Conservation (phyloP, 768 basidiomycete genomes). For the Phaffia tasmanica region DNA sequence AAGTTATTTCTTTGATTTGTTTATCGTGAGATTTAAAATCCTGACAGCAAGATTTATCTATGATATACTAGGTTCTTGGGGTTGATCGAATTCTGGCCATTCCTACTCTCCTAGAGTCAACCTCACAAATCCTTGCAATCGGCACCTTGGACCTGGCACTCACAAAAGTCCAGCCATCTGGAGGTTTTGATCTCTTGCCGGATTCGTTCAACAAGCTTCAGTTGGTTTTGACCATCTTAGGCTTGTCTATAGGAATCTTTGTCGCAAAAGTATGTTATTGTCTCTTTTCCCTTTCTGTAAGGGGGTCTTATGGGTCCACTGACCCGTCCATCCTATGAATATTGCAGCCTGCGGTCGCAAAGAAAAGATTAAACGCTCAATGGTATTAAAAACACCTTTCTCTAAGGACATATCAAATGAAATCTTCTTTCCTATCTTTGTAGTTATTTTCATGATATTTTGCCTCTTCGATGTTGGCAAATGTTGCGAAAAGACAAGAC, state of each 20-base stretch:
- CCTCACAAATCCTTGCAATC: conserved; percentile 71
- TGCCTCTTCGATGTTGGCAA: too few relatives aligned
- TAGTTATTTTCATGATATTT: too few relatives aligned
- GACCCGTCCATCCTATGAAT: too few relatives aligned
- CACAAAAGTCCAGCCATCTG: conserved; percentile 71
- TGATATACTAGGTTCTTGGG: conserved; percentile 50
- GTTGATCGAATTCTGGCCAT: conserved; percentile 61
- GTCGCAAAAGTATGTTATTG: conserved; percentile 42
- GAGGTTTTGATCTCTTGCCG: conserved; percentile 82
- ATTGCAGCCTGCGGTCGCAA: too few relatives aligned
- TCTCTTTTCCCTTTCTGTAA: too few relatives aligned
- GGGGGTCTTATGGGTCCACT: too few relatives aligned
- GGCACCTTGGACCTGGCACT: conserved; percentile 76
- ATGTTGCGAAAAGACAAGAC: too few relatives aligned
- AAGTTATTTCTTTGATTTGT: conserved; percentile 24
- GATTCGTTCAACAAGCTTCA: conserved; percentile 90
- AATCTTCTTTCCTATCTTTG: too few relatives aligned
- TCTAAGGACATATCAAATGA: too few relatives aligned
- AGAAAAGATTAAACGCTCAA: too few relatives aligned
- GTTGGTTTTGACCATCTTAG: conserved; percentile 67
- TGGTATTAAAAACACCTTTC: too few relatives aligned
- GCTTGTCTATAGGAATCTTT: conserved; percentile 61
- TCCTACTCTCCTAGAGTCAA: conserved; percentile 80
- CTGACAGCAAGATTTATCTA: neutral
- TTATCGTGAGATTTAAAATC: too few relatives aligned